These are phyloP conservation scores for Candolleomyces efflorescens DNA, from an alignment of 768 basidiomycete genomes.

Conservation along the genomic window DNA sequence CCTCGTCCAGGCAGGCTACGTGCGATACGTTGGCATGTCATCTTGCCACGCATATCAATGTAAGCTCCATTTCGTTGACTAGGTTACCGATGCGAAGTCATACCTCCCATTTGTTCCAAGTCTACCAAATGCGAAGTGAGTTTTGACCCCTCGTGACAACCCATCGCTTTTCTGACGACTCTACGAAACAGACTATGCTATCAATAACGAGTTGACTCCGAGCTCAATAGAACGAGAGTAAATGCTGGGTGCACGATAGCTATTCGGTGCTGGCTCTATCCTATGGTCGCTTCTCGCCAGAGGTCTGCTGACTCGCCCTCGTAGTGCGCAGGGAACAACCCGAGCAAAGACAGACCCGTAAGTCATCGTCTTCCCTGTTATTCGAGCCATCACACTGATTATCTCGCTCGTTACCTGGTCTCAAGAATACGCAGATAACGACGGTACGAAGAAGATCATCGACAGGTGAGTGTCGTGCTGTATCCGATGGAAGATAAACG, in stretches of 20 bases:
- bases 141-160: neutral
- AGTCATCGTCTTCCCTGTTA: neutral
- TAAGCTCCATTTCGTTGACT: slow-evolving; percentile 20
- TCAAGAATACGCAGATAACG: slow-evolving; percentile 16
- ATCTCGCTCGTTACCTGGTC: neutral
- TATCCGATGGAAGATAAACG: neutral
- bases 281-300: slow-evolving; percentile 60
- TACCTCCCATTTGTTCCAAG: slow-evolving; percentile 11
- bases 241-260: slow-evolving; percentile 18
- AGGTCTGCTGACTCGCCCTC: slow-evolving; percentile 46
- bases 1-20: slow-evolving; percentile 58
- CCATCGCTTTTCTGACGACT: too few relatives aligned
- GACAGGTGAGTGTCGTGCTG: slow-evolving; percentile 24
- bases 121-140: slow-evolving; percentile 54
- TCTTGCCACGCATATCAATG: slow-evolving; percentile 55
- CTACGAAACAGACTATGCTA: slow-evolving; percentile 49
- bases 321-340: slow-evolving; percentile 27
- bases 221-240: neutral
- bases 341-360: slow-evolving; percentile 37
- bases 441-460: slow-evolving; percentile 31
- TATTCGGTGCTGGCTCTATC: slow-evolving; percentile 50
- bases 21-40: slow-evolving; percentile 56
- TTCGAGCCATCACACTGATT: too few relatives aligned
- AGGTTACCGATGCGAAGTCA: neutral
- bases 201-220: slow-evolving; percentile 49